Percentiles rank a stretch among this genome's conserved stretches.
These are phyloP conservation scores for barrel medic (Medicago truncatula) DNA, from an alignment of 306 rosid genomes.

Conservation along the genomic window DNA sequence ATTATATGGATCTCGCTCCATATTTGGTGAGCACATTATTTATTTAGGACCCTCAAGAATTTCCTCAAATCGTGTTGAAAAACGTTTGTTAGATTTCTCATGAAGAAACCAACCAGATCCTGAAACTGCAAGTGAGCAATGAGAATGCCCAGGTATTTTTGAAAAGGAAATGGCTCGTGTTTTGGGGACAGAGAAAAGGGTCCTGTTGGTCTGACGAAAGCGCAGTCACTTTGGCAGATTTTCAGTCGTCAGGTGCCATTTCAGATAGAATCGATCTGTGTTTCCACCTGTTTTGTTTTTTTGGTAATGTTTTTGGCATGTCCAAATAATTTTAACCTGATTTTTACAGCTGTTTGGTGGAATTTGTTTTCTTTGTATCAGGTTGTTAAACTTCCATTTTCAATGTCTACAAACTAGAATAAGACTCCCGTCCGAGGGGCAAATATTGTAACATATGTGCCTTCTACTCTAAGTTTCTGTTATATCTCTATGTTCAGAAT, in stretches of 20 bases:
- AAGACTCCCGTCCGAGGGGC: background rate
- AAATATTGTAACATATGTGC: background rate
- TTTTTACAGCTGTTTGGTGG: background rate
- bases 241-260: background rate
- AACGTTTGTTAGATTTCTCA: background rate
- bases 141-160: background rate
- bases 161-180: slow-evolving; percentile 3
- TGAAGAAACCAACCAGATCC: slow-evolving; percentile 6
- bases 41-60: background rate
- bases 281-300: background rate
- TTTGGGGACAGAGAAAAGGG: background rate
- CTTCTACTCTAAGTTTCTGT: background rate
- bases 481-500: background rate
- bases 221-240: background rate
- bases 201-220: background rate
- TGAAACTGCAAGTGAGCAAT: background rate
- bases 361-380: background rate
- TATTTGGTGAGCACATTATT: background rate
- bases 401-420: slow-evolving; percentile 2
- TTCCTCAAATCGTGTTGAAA: slow-evolving; percentile 1
- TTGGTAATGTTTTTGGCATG: background rate
- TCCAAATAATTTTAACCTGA: background rate
- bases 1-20: background rate
- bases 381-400: background rate
- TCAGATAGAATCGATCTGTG: slow-evolving; percentile 1